phyloP scores from a whole-genome alignment of 1,284 basidiomycete species.

The Hymenochaete sp. region DNA sequence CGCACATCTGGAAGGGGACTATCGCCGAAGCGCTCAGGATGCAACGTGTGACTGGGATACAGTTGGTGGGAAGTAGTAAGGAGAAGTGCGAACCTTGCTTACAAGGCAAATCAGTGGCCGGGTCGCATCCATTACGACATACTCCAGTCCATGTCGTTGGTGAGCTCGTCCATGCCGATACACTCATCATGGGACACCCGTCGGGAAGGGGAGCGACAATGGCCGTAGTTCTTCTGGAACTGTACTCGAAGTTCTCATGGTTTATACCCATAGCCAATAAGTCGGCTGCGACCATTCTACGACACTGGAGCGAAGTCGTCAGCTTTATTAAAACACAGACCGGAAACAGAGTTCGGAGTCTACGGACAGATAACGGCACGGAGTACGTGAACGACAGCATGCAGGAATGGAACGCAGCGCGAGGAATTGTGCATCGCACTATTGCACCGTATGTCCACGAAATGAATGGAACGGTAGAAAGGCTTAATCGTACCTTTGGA shows the following conservation, averaged over 20 bases:
- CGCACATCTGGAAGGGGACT: no score
- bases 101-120: background rate
- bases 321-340: background rate
- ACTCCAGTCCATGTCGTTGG: background rate
- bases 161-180: background rate
- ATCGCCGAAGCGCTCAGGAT: no score
- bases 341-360: background rate
- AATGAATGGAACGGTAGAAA: background rate
- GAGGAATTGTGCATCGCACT: background rate
- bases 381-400: background rate
- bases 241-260: background rate
- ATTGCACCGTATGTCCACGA: background rate
- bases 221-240: background rate
- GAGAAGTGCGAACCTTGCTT: background rate
- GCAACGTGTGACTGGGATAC: no score
- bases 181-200: background rate
- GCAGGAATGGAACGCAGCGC: background rate
- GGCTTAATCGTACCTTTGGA: background rate
- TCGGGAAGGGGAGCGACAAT: background rate
- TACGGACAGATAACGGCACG: background rate
- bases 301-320: background rate
- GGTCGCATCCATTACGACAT: background rate
- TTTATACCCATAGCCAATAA: background rate
- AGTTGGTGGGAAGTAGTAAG: no score
- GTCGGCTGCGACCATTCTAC: background rate